Conservation (phyloP, 2,329 filamentous ascomycete species). For the Aspergillus tanneri region DNA sequence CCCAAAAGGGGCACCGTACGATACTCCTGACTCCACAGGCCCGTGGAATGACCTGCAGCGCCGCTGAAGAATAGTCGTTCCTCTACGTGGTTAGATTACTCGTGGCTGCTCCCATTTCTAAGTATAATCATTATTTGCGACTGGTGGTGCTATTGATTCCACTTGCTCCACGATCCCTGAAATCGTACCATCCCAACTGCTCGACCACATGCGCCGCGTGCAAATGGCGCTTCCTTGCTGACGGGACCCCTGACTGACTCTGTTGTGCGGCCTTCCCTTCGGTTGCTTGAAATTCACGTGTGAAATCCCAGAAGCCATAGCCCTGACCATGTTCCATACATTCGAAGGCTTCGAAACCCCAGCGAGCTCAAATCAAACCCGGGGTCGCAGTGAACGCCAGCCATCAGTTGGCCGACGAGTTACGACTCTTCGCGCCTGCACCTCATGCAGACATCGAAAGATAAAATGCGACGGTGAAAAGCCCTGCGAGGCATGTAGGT, state of each 20-base stretch:
- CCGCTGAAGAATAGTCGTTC: not conserved
- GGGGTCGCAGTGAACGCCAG: slow-evolving; percentile 35
- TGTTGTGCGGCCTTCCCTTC: slow-evolving; percentile 17
- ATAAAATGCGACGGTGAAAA: slow-evolving; percentile 81
- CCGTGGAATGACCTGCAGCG: not conserved
- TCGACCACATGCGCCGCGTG: slow-evolving; percentile 3
- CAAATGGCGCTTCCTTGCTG: slow-evolving; percentile 12
- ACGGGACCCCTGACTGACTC: slow-evolving; percentile 12
- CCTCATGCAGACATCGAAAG: slow-evolving; percentile 76
- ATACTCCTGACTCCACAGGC: not conserved
- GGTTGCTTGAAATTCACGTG: not conserved
- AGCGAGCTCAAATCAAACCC: slow-evolving; percentile 26
- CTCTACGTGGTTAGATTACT: not conserved
- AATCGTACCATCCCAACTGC: slow-evolving; percentile 7
- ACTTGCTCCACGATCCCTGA: slow-evolving; percentile 7
- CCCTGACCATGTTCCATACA: slow-evolving; percentile 41
- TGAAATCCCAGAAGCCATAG: not conserved
- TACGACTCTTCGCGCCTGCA: slow-evolving; percentile 58
- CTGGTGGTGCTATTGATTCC: slow-evolving; percentile 4
- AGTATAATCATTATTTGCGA: slow-evolving; percentile 1
- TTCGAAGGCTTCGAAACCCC: slow-evolving; percentile 44
- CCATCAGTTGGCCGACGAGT: slow-evolving; percentile 36
- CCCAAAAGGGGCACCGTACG: not conserved
- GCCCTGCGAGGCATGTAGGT: slow-evolving; percentile 78
- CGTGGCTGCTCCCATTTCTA: not conserved